These are phyloP conservation scores for Marsdenia floribunda DNA, from an alignment of 257 asterid species.

Conservation along the genomic window DNA sequence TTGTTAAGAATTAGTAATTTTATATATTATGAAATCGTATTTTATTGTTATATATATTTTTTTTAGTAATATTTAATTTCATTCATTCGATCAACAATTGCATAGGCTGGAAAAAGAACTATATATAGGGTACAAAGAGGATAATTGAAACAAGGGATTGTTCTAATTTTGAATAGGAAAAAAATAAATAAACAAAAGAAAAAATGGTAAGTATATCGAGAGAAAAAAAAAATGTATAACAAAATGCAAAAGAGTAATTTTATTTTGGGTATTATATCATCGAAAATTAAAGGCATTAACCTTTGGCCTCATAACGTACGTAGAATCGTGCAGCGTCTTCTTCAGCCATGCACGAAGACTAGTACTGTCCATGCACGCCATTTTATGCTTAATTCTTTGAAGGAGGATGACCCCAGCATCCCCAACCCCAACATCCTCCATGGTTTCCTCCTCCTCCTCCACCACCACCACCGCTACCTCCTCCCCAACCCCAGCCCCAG, in stretches of 20 bases:
- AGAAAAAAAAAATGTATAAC: neutral
- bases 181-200: too few relatives aligned
- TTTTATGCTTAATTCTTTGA: constrained; percentile 2
- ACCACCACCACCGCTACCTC: constrained; percentile 3
- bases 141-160: too few relatives aligned
- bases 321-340: neutral
- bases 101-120: too few relatives aligned
- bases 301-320: neutral
- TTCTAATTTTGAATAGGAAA: too few relatives aligned
- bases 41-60: too few relatives aligned
- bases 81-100: too few relatives aligned
- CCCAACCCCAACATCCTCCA: constrained; percentile 27
- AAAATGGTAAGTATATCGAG: too few relatives aligned
- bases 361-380: neutral
- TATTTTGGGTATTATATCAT: neutral
- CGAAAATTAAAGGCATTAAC: neutral
- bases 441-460: neutral
- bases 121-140: too few relatives aligned
- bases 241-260: neutral
- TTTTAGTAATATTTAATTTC: too few relatives aligned
- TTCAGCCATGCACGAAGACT: neutral
- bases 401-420: constrained; percentile 30
- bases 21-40: too few relatives aligned
- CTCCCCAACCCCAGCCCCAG: neutral
- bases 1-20: too few relatives aligned